Conservation (phyloP, 1,284 basidiomycete species). For the Moesziomyces globuligerus region DNA sequence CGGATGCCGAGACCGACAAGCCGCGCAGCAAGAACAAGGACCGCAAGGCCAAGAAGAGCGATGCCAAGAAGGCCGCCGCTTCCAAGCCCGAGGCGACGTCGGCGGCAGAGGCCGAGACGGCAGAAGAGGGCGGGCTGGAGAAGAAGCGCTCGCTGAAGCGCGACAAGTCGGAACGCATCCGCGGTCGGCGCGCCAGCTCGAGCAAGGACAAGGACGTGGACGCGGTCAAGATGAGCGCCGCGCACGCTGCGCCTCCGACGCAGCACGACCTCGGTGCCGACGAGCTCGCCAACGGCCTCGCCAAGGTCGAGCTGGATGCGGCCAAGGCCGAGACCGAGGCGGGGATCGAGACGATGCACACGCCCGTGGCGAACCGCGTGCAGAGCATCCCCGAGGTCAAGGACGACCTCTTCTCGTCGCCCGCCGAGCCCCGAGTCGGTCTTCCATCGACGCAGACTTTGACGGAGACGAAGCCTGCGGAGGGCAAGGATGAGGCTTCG, state of each 20-base stretch:
- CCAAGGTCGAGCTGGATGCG: conserved; percentile 9
- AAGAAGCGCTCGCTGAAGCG: conserved; percentile 36
- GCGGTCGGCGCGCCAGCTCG: conserved; percentile 31
- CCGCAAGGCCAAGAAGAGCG: conserved; percentile 12
- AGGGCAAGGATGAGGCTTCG: not conserved
- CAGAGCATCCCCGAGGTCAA: conserved; percentile 33
- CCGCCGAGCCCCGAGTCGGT: conserved; percentile 27
- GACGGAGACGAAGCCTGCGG: not conserved
- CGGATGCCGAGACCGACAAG: conserved; percentile 34
- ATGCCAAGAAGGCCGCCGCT: not conserved
- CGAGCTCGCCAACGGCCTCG: conserved; percentile 10
- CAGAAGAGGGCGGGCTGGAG: conserved; percentile 10
- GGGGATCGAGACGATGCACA: conserved; percentile 6
- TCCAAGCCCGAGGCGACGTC: not conserved
- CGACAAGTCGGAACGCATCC: conserved; percentile 44
- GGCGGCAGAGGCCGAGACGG: conserved; percentile 4
- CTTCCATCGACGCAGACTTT: conserved; percentile 8
- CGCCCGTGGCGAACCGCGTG: conserved; percentile 24
- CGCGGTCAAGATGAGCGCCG: conserved; percentile 18
- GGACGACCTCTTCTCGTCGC: conserved; percentile 38
- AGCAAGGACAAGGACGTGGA: conserved; percentile 45
- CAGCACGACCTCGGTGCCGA: conserved; percentile 4
- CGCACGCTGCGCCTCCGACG: conserved; percentile 2
- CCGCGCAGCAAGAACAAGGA: conserved; percentile 1
- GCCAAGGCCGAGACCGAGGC: not conserved